Conservation (phyloP, 305 asterid species). For the Rubia balearica region DNA sequence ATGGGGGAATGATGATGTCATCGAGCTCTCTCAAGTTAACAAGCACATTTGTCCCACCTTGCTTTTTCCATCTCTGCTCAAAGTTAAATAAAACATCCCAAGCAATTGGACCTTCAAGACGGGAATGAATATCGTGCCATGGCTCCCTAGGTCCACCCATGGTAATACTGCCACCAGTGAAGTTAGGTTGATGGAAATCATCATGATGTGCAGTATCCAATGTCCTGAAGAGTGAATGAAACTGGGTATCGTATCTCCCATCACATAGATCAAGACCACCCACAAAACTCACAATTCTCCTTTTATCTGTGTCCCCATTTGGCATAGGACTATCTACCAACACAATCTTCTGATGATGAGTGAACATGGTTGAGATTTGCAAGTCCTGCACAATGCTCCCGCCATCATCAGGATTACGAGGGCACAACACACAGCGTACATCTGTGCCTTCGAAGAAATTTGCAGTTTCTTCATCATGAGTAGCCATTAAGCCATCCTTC, state of each 20-base stretch:
- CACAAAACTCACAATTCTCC: constrained; percentile 71
- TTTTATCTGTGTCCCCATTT: constrained; percentile 37
- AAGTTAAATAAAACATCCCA: constrained; percentile 88
- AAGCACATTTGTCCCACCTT: constrained; percentile 67
- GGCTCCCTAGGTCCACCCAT: constrained; percentile 94
- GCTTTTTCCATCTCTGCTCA: constrained; percentile 92
- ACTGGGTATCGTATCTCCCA: constrained; percentile 77
- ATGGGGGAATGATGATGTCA: constrained; percentile 55
- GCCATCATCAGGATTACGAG: constrained; percentile 83
- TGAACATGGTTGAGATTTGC: constrained; percentile 78
- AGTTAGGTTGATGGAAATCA: constrained; percentile 90
- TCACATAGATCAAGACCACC: constrained; percentile 97
- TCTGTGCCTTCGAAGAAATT: constrained; percentile 51
- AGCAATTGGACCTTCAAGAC: constrained; percentile 79
- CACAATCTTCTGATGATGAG: constrained; percentile 87
- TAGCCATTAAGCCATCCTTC: constrained; percentile 87
- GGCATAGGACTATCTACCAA: constrained; percentile 76
- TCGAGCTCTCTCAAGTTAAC: constrained; percentile 59
- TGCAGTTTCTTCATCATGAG: constrained; percentile 80
- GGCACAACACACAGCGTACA: constrained; percentile 72
- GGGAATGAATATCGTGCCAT: constrained; percentile 90
- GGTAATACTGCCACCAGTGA: constrained; percentile 54
- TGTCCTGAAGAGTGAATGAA: constrained; percentile 86
- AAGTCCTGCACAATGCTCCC: constrained; percentile 78
- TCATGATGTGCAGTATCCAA: constrained; percentile 82